phyloP scores from a whole-genome alignment of 2,329 filamentous ascomycete species.

The Penicillium palitans region DNA sequence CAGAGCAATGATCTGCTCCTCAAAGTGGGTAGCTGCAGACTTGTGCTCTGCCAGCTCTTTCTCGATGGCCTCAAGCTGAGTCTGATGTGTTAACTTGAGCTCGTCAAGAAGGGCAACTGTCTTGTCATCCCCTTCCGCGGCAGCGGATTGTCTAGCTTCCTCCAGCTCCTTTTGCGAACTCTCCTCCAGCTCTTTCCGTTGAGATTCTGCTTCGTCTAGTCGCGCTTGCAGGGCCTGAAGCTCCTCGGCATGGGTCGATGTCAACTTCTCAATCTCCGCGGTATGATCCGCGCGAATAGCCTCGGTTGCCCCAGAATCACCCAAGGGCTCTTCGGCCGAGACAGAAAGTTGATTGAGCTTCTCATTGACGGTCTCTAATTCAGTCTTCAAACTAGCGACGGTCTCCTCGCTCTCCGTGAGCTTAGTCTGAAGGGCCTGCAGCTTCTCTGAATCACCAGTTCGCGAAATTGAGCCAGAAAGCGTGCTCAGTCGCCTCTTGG shows the following conservation, averaged over 20 bases:
- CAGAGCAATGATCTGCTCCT: constrained; percentile 32
- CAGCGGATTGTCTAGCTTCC: constrained; percentile 39
- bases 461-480: constrained; percentile 29
- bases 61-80: constrained; percentile 38
- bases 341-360: constrained; percentile 36
- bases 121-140: constrained; percentile 39
- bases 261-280: constrained; percentile 36
- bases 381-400: constrained; percentile 34
- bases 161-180: constrained; percentile 42
- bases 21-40: constrained; percentile 30
- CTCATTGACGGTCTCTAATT: constrained; percentile 38
- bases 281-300: constrained; percentile 34
- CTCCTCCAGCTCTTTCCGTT: constrained; percentile 40
- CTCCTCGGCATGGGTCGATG: constrained; percentile 35
- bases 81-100: constrained; percentile 38
- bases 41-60: constrained; percentile 38
- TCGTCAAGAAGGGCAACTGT: constrained; percentile 38
- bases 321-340: constrained; percentile 27
- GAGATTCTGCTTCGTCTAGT: constrained; percentile 39
- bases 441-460: constrained; percentile 35
- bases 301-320: constrained; percentile 25
- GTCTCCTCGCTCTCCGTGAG: constrained; percentile 40
- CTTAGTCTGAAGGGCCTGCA: constrained; percentile 38
- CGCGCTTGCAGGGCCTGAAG: constrained; percentile 35
- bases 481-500: constrained; percentile 42